Conservation (phyloP, 169 alveolate genomes). For the Plasmodium billcollinsi region DNA sequence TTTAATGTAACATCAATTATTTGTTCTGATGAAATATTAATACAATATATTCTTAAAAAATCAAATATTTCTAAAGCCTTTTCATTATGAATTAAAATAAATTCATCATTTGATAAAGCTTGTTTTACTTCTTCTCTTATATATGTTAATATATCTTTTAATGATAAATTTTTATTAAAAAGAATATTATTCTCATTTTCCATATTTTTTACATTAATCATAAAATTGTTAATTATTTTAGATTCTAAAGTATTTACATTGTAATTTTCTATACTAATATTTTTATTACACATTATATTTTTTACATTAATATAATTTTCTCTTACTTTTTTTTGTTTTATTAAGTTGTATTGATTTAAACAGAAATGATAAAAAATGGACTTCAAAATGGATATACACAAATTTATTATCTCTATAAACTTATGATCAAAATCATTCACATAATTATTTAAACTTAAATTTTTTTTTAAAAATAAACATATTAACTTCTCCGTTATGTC, state of each 20-base stretch:
- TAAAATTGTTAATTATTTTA: constrained; percentile 36
- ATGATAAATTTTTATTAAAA: constrained; percentile 44
- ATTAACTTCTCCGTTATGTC: constrained; percentile 46
- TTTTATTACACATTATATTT: constrained; percentile 21
- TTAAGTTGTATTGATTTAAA: constrained; percentile 46
- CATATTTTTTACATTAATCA: constrained; percentile 33
- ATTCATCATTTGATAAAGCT: constrained; percentile 41
- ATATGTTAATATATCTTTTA: constrained; percentile 26
- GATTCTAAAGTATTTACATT: constrained; percentile 17
- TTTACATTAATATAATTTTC: constrained; percentile 61
- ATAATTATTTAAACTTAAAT: constrained; percentile 21
- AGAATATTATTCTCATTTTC: constrained; percentile 21
- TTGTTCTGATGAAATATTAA: constrained; percentile 53
- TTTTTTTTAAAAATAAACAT: constrained; percentile 38
- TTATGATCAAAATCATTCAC: constrained; percentile 14
- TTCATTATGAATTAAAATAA: constrained; percentile 40
- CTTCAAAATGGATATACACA: constrained; percentile 31
- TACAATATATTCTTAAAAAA: constrained; percentile 53
- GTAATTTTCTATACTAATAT: background rate
- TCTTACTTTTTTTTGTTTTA: constrained; percentile 52
- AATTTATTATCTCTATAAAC: constrained; percentile 28
- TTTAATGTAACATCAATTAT: constrained; percentile 57
- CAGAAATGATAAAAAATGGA: constrained; percentile 65
- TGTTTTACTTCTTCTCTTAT: constrained; percentile 58
- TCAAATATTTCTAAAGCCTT: constrained; percentile 67